Conservation (phyloP, 345 rosid genomes). For the Isatis tinctoria region DNA sequence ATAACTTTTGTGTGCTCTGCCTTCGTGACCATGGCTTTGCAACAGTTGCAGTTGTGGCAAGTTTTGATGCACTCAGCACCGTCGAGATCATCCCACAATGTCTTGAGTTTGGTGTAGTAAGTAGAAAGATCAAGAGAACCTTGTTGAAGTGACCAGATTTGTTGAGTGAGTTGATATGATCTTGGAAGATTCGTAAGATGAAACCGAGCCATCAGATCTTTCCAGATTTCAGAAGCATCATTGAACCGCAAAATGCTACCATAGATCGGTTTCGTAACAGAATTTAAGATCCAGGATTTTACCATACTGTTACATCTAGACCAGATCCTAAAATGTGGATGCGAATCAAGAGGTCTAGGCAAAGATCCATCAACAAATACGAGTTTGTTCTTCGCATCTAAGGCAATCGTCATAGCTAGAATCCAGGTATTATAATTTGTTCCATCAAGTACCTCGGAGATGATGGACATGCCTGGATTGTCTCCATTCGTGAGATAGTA, state of each 20-base stretch:
- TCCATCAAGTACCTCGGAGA: neutral
- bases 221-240: neutral
- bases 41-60: neutral
- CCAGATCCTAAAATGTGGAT: neutral
- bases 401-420: neutral
- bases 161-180: neutral
- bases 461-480: neutral
- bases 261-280: neutral
- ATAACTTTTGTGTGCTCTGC: too few relatives aligned
- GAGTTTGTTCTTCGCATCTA: neutral
- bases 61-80: neutral
- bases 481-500: too few relatives aligned
- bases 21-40: neutral
- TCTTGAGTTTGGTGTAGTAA: neutral
- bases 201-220: neutral
- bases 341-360: neutral
- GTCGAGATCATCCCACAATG: neutral
- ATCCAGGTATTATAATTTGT: neutral
- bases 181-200: neutral
- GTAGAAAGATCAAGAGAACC: neutral
- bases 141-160: neutral
- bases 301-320: neutral
- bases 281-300: neutral
- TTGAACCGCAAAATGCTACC: neutral
- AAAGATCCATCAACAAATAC: neutral